Evolutionary conservation across 2,329 filamentous ascomycete species (phyloP).

Genomic region (Neofusicoccum laricinum): DNA sequence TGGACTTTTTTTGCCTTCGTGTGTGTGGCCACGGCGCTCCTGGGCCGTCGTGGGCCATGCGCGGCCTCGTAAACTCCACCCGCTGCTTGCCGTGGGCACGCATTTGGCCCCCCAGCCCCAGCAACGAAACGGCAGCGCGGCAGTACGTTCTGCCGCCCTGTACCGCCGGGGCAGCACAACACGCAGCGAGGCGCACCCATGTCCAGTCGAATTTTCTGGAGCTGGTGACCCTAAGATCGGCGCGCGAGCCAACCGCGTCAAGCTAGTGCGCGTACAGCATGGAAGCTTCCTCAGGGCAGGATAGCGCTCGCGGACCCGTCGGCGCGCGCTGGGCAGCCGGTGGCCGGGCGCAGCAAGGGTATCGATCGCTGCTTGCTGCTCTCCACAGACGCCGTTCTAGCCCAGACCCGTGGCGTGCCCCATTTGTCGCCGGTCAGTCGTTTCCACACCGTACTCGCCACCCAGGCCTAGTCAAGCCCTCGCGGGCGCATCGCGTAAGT

Average conservation of each 20-base stretch:
- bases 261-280: not conserved
- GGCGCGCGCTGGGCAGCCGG: not conserved
- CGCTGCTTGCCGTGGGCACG: not conserved
- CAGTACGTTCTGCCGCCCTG: not conserved
- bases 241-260: not conserved
- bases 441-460: too few species aligned
- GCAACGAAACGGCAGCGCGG: not conserved
- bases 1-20: not conserved
- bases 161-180: not conserved
- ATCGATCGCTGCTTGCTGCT: not conserved
- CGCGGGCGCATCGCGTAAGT: not conserved
- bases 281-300: not conserved
- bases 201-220: not conserved
- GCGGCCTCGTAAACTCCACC: not conserved
- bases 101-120: not conserved
- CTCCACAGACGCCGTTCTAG: too few species aligned
- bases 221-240: not conserved
- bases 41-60: not conserved
- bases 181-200: not conserved
- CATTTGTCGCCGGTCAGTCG: not conserved
- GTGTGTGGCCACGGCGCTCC: not conserved
- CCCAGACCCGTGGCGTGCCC: not conserved
- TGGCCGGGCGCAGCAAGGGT: not conserved
- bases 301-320: not conserved
- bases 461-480: too few species aligned